Percentiles rank a stretch among this genome's conserved stretches.
Conservation (phyloP, 257 asterid genomes). For the Solanum commersonii region DNA sequence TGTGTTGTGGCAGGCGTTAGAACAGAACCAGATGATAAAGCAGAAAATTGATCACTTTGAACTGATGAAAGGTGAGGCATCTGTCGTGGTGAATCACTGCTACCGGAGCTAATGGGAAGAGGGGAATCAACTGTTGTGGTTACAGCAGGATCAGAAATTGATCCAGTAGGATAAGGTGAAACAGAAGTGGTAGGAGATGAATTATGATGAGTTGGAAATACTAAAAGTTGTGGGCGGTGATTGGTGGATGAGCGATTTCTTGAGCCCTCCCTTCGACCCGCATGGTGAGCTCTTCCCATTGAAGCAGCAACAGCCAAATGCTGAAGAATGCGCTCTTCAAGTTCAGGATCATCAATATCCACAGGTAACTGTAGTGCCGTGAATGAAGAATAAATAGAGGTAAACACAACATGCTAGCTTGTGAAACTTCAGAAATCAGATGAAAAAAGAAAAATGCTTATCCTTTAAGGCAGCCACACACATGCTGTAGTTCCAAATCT, state of each 20-base stretch:
- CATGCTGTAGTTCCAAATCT: constrained; percentile 71
- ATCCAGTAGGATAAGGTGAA: constrained; percentile 31
- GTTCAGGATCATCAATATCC: constrained; percentile 52
- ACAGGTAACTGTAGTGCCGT: constrained; percentile 49
- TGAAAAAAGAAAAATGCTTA: neutral
- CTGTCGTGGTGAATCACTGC: constrained; percentile 18
- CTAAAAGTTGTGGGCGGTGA: constrained; percentile 44
- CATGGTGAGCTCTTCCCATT: constrained; percentile 68
- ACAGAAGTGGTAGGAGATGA: constrained; percentile 30
- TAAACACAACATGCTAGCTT: neutral
- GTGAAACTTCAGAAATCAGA: neutral
- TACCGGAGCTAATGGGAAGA: constrained; percentile 1
- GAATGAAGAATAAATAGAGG: constrained; percentile 6
- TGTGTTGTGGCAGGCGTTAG: constrained; percentile 14
- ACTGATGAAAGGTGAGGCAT: constrained; percentile 14
- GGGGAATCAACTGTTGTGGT: constrained; percentile 19
- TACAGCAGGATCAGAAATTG: constrained; percentile 28
- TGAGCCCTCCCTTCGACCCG: constrained; percentile 54
- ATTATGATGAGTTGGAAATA: constrained; percentile 42
- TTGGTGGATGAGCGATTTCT: constrained; percentile 49
- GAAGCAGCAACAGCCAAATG: constrained; percentile 94
- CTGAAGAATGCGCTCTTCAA: constrained; percentile 83
- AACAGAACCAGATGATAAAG: constrained; percentile 45
- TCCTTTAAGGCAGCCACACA: constrained; percentile 21
- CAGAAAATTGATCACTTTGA: constrained; percentile 28